Conservation (phyloP, 139 green algal species). For the Deuterostichococcus epilithicus region DNA sequence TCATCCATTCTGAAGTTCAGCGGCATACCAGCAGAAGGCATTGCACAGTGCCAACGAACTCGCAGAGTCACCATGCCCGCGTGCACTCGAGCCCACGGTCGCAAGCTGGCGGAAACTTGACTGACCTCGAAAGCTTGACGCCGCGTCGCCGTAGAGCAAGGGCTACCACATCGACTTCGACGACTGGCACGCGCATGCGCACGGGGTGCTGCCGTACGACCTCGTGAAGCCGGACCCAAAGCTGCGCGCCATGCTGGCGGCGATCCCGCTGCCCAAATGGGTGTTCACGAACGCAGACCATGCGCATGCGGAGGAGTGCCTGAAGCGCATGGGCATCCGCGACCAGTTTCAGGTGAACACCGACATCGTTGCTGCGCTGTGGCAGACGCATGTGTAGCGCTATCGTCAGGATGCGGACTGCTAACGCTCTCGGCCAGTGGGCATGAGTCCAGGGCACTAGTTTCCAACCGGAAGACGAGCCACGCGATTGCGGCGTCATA, state of each 20-base stretch:
- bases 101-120: background rate
- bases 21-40: too few relatives aligned
- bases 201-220: slow-evolving; percentile 58
- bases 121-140: too few relatives aligned
- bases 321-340: slow-evolving; percentile 61
- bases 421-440: too few relatives aligned
- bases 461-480: too few relatives aligned
- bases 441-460: too few relatives aligned
- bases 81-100: background rate
- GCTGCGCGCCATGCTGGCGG: slow-evolving; percentile 40
- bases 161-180: slow-evolving; percentile 67
- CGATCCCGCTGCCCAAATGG: slow-evolving; percentile 56
- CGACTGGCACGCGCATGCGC: slow-evolving; percentile 67
- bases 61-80: background rate
- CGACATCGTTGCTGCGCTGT: background rate
- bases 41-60: background rate
- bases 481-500: too few relatives aligned
- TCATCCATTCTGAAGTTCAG: background rate
- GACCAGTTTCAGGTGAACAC: slow-evolving; percentile 61
- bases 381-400: too few relatives aligned
- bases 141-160: slow-evolving; percentile 36
- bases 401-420: too few relatives aligned
- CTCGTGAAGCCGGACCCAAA: slow-evolving; percentile 44
- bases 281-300: slow-evolving; percentile 84
- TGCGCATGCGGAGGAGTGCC: slow-evolving; percentile 56